Conservation (phyloP, 225 moss, liverwort and hornwort genomes). For the Ulota crispa region DNA sequence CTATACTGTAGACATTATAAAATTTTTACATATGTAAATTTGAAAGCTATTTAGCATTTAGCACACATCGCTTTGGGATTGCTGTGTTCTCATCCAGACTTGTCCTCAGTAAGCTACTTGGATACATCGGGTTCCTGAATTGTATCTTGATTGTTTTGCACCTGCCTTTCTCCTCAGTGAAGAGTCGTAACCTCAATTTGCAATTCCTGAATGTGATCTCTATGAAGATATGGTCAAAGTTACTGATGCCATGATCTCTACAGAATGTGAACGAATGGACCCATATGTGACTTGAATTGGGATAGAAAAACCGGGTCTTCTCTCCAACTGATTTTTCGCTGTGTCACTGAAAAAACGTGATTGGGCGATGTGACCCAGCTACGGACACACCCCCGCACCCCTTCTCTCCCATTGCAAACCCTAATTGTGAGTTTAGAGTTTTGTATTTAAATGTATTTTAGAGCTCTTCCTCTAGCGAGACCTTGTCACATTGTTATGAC, state of each 20-base stretch:
- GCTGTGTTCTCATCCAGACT: not conserved
- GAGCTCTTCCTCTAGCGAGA: too few species aligned
- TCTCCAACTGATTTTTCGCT: too few species aligned
- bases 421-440: too few species aligned
- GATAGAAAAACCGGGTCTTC: too few species aligned
- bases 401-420: too few species aligned
- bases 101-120: not conserved
- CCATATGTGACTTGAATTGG: too few species aligned
- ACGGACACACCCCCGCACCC: too few species aligned
- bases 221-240: not conserved
- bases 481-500: too few species aligned
- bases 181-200: not conserved
- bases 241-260: not conserved
- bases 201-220: not conserved
- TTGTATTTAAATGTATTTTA: too few species aligned
- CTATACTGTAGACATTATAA: not conserved
- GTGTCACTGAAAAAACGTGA: too few species aligned
- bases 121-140: not conserved
- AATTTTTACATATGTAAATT: not conserved
- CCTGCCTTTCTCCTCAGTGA: not conserved
- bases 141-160: not conserved
- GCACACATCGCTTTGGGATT: not conserved
- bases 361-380: too few species aligned
- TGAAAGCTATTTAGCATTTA: not conserved
- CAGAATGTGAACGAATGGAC: not conserved